Conservation (phyloP, 257 asterid species). For the Solanum piurae region DNA sequence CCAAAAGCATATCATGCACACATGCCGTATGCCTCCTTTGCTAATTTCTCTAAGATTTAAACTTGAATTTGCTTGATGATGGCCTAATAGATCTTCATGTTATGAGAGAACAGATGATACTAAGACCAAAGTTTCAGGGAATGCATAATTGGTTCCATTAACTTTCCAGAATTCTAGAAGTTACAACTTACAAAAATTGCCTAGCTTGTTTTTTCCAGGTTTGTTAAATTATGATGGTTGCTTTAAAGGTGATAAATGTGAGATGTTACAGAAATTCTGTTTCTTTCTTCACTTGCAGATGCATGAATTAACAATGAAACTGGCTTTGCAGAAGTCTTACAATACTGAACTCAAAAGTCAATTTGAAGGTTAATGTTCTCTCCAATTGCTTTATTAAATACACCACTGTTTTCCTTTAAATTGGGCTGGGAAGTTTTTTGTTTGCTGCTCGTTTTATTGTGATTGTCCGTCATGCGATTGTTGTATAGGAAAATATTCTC, state of each 20-base stretch:
- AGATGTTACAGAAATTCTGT: background rate
- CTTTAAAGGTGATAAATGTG: background rate
- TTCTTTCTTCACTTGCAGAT: conserved; percentile 31
- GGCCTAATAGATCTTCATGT: background rate
- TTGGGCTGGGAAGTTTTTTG: background rate
- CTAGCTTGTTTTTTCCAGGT: background rate
- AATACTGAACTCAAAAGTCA: conserved; percentile 66
- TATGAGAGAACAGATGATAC: background rate
- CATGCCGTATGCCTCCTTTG: background rate
- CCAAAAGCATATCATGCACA: background rate
- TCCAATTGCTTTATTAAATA: background rate
- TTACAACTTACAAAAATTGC: background rate
- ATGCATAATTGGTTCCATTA: background rate
- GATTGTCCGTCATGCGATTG: background rate
- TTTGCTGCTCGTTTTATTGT: background rate
- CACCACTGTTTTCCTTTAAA: background rate
- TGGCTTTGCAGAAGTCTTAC: conserved; percentile 71
- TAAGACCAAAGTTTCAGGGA: background rate
- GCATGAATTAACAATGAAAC: conserved; percentile 77
- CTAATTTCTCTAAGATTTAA: background rate
- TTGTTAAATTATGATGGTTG: background rate
- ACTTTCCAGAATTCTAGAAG: background rate
- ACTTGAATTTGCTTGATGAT: background rate
- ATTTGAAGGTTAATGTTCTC: conserved; percentile 53
- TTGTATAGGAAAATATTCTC: background rate